Conservation (phyloP, 163 green algal genomes). For the Smithsoniella earleae region DNA sequence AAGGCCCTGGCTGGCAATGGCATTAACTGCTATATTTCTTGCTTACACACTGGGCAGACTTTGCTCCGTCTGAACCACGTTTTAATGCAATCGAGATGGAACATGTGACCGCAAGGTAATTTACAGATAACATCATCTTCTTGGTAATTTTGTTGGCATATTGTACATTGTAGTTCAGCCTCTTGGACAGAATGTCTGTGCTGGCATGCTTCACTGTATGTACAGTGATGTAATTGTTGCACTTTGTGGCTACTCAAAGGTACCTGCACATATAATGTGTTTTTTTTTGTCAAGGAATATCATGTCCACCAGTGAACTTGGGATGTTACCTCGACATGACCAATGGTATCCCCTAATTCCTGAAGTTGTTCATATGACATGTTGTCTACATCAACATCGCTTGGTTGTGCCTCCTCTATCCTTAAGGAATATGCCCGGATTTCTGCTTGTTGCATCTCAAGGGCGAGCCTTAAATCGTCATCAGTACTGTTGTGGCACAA, state of each 20-base stretch:
- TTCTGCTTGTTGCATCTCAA: conserved; percentile 18
- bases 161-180: background rate
- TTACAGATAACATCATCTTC: background rate
- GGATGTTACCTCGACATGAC: conserved; percentile 2
- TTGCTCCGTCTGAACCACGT: background rate
- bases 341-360: background rate
- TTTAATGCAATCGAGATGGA: conserved; percentile 11
- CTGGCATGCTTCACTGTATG: background rate
- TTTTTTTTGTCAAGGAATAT: background rate
- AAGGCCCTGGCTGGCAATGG: too few relatives aligned
- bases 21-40: conserved; percentile 3
- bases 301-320: conserved; percentile 19
- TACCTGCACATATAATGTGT: background rate
- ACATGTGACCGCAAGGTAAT: conserved; percentile 1
- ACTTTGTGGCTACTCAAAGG: background rate
- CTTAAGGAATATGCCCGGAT: background rate
- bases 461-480: background rate
- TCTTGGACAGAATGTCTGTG: background rate
- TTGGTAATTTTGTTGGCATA: background rate
- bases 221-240: background rate
- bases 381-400: background rate
- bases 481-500: background rate
- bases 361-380: conserved; percentile 12
- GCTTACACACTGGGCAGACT: conserved; percentile 17
- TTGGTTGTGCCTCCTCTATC: background rate